phyloP scores from a whole-genome alignment of 2,329 filamentous ascomycete genomes.

The Cladosporium cucumerinum region DNA sequence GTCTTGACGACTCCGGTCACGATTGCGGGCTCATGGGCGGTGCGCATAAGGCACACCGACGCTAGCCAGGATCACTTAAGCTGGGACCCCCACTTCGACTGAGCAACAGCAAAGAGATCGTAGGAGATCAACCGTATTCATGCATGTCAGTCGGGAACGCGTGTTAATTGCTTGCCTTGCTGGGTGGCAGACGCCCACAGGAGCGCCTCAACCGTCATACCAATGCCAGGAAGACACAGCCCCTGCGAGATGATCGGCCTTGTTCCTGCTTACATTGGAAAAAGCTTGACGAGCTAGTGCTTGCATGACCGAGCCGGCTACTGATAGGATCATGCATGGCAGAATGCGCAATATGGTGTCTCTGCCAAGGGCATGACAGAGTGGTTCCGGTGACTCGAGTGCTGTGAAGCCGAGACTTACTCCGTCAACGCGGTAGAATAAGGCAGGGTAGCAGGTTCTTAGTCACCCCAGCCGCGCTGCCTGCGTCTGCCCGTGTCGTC shows the following conservation, averaged over 20 bases:
- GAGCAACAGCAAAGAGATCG: constrained; percentile 1
- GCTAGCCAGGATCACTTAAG: constrained; percentile 4
- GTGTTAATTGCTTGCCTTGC: constrained; percentile 11
- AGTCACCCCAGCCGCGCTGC: constrained; percentile 3
- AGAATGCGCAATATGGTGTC: background rate
- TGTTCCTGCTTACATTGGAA: constrained; percentile 13
- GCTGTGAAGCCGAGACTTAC: background rate
- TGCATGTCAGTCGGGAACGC: constrained; percentile 17
- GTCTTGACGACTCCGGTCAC: constrained; percentile 11
- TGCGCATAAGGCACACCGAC: constrained; percentile 7
- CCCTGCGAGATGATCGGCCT: constrained; percentile 9
- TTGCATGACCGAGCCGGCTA: background rate
- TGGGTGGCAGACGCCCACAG: constrained; percentile 15
- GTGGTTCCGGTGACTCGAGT: background rate
- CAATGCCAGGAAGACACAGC: constrained; percentile 2
- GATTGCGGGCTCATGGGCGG: background rate
- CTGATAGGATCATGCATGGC: constrained; percentile 7
- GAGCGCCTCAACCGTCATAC: constrained; percentile 14
- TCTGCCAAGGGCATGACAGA: background rate
- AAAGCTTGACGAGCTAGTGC: constrained; percentile 12
- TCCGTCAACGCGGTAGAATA: background rate
- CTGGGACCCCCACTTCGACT: constrained; percentile 4
- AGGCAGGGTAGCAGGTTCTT: background rate
- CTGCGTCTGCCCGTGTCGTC: background rate
- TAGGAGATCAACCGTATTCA: constrained; percentile 11